Base-by-base conservation (phyloP, 352 stramenopile genomes). In the Pilasporangium apinafurcum region DNA sequence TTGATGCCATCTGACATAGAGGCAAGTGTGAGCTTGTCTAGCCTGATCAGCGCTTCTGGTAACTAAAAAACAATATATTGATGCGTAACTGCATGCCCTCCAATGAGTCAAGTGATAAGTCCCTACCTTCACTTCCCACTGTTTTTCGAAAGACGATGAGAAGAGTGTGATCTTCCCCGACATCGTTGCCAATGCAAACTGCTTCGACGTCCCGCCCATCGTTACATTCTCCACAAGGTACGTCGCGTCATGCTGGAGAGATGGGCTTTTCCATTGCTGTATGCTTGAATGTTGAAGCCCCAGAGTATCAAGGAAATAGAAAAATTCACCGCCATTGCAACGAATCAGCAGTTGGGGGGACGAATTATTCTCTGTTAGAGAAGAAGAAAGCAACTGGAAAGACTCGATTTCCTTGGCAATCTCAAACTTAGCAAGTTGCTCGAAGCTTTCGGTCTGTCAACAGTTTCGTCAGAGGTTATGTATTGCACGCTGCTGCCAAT, bases 351-450 rank as follows among this genome's bases (percentile, higher is more conserved):
- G 41, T 29, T 63, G 36, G 13, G 31, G 18, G 51, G n/a, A 37
- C 12, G 16, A 28, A 22, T 25, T 55, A 16, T 14, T 30, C 16
- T 8, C 21, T 22, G 17, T 29, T 10, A 22, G 18, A 4, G 46
- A 35, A 1, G 40, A 44, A n/a, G 48, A 49, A 13, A 83, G 44
- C 14, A 64, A 35, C 12, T 73, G 56, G 34, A 88, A 56, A 20
- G 62, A 59, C 47, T 85, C 74, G 34, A 89, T 70, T 48, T 89
- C 77, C 32, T 46, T 55, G 28, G 64, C 62, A 12, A 89, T 59
- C 21, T 83, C 68, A 34, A 77, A 62, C 33, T 72, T 65, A 22
- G 68, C 59, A 9, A 79, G 47, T 26, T 81, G 71, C 10, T 62
- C 46, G 46, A 77, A 84, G 9, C 68, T 65, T 18, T 59, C 59